phyloP scores from a whole-genome alignment of 163 green algal species.

The Scenedesmus sp. region DNA sequence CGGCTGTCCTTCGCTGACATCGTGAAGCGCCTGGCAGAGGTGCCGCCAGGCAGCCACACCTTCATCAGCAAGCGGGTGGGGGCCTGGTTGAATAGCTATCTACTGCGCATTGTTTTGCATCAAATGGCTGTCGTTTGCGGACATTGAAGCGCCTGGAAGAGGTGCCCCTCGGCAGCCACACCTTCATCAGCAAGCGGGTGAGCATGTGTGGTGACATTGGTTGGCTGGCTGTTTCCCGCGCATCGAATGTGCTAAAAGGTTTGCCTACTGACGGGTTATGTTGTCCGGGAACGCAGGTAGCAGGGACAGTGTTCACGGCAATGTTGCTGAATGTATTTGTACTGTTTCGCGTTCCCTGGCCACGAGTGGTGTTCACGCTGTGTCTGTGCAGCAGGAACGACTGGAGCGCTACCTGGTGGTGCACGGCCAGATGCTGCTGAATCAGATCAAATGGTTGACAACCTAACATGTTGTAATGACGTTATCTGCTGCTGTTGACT shows the following conservation, averaged over 20 bases:
- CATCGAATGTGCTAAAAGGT: too few relatives aligned
- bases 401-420: constrained; percentile 90
- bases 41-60: constrained; percentile 54
- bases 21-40: constrained; percentile 76
- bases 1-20: constrained; percentile 89
- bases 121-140: constrained; percentile 81
- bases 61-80: constrained; percentile 81
- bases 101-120: too few relatives aligned
- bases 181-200: constrained; percentile 79
- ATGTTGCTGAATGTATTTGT: too few relatives aligned
- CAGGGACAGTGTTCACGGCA: too few relatives aligned
- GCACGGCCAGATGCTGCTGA: constrained; percentile 95
- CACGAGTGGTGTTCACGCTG: too few relatives aligned
- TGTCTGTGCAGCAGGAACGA: constrained; percentile 56
- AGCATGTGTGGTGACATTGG: neutral
- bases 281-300: too few relatives aligned
- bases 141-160: constrained; percentile 84
- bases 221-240: too few relatives aligned
- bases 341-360: too few relatives aligned
- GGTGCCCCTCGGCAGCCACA: constrained; percentile 53
- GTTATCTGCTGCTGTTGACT: too few relatives aligned
- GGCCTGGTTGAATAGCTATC: neutral
- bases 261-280: too few relatives aligned
- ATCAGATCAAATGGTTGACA: constrained; percentile 73
- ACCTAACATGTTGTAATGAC: too few relatives aligned